These are phyloP conservation scores for Fusarium anguioides DNA, from an alignment of 2,329 filamentous ascomycete genomes.

Conservation along the genomic window DNA sequence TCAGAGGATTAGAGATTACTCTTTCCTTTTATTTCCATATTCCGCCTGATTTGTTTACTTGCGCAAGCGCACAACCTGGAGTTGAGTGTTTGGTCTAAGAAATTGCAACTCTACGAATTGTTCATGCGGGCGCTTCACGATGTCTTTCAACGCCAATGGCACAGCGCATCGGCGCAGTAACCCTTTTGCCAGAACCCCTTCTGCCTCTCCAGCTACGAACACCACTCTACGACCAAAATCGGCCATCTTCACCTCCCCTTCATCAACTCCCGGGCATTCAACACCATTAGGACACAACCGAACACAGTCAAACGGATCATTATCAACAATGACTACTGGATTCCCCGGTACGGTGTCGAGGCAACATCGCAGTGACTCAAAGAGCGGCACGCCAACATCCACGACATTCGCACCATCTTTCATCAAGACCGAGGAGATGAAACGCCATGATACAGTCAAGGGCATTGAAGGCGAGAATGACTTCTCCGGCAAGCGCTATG, in stretches of 20 bases:
- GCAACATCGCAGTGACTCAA: slow-evolving; percentile 68
- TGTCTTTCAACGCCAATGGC: slow-evolving; percentile 52
- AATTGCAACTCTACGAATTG: slow-evolving; percentile 37
- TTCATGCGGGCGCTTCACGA: slow-evolving; percentile 45
- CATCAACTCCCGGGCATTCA: slow-evolving; percentile 54
- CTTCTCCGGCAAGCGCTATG: slow-evolving; percentile 98
- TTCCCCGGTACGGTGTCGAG: slow-evolving; percentile 23
- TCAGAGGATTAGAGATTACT: slow-evolving; percentile 1
- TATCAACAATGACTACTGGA: slow-evolving; percentile 46
- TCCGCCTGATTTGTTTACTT: slow-evolving; percentile 42
- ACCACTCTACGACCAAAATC: slow-evolving; percentile 76
- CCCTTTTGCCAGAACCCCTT: slow-evolving; percentile 78
- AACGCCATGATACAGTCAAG: slow-evolving; percentile 66
- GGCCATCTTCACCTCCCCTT: slow-evolving; percentile 73
- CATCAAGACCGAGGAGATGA: slow-evolving; percentile 87
- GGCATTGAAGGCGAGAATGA: slow-evolving; percentile 98
- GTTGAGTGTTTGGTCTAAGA: slow-evolving; percentile 17
- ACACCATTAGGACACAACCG: slow-evolving; percentile 69
- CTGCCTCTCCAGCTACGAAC: slow-evolving; percentile 71
- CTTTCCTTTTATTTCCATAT: slow-evolving; percentile 10
- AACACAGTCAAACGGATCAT: slow-evolving; percentile 73
- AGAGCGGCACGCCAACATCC: slow-evolving; percentile 71
- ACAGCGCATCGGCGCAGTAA: slow-evolving; percentile 79
- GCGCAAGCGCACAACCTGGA: slow-evolving; percentile 21
- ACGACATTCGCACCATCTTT: slow-evolving; percentile 96